These are phyloP conservation scores for Colletotrichum salicis DNA, from an alignment of 2,329 filamentous ascomycete species.

Conservation along the genomic window DNA sequence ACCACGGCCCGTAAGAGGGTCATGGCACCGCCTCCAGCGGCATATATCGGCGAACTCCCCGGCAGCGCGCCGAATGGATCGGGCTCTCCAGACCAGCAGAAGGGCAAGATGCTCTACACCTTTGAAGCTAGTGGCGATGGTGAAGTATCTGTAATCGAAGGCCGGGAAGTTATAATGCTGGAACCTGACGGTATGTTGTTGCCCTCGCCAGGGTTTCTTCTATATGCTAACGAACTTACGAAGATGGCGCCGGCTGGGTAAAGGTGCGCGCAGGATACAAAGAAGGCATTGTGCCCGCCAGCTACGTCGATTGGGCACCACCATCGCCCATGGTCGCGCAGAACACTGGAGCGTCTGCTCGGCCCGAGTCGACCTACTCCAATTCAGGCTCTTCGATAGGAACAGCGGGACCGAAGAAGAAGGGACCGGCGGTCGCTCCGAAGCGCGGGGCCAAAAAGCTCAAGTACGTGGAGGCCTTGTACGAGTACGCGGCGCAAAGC, in stretches of 20 bases:
- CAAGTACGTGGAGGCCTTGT: slow-evolving; percentile 91
- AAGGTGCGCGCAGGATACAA: slow-evolving; percentile 80
- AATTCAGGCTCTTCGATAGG: slow-evolving; percentile 77
- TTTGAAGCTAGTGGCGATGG: slow-evolving; percentile 86
- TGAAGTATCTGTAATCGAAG: slow-evolving; percentile 83
- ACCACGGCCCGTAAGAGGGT: slow-evolving; percentile 68
- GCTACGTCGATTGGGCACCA: slow-evolving; percentile 79
- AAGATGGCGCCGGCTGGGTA: slow-evolving; percentile 93
- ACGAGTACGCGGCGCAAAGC: slow-evolving; percentile 88
- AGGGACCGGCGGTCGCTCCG: slow-evolving; percentile 91
- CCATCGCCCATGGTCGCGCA: slow-evolving; percentile 57
- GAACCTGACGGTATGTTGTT: slow-evolving; percentile 83
- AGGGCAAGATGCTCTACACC: slow-evolving; percentile 87
- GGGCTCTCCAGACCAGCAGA: slow-evolving; percentile 63
- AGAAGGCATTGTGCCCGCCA: slow-evolving; percentile 87
- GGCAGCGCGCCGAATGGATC: slow-evolving; percentile 60
- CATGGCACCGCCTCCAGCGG: slow-evolving; percentile 85
- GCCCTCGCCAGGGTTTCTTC: background rate
- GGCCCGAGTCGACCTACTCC: slow-evolving; percentile 81
- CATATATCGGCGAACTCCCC: slow-evolving; percentile 79
- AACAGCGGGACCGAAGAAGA: slow-evolving; percentile 73
- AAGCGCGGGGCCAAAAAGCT: slow-evolving; percentile 92
- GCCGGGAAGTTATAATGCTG: slow-evolving; percentile 79
- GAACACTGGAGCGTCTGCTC: slow-evolving; percentile 59
- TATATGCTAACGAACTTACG: background rate